Base-by-base conservation (phyloP, 306 rosid genomes). In the Prunus padus region DNA sequence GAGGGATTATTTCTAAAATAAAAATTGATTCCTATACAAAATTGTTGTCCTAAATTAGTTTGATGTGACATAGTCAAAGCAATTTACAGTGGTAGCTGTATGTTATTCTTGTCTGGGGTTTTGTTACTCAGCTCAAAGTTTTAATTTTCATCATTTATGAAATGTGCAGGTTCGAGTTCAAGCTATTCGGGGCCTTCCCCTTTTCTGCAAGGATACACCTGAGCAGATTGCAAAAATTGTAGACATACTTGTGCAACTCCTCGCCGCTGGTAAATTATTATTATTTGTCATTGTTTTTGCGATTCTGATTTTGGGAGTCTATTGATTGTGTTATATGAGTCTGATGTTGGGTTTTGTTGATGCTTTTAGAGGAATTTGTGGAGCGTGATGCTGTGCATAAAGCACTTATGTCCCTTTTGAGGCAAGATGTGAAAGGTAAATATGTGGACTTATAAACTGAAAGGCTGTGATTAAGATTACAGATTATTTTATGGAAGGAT, bases 301-400 rank as follows among this genome's bases (percentile, higher is more conserved):
- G 76, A 23, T 60, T 56, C 66, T 55, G 22, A 44, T 77, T 23
- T 40, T 40, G 25, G 46, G 82, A 65, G 3, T 49, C 23, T 46
- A 23, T 40, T 23, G 75, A 65, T 46, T 60, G 47, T 62, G 22
- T 50, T 42, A 64, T 83, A 33, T 59, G 72, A 73, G 76, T 83
- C 84, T 86, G 81, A 90, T 75, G 15, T 74, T 73, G 37, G 70
- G 55, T 0, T 73, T 33, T 14, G 37, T 68, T 44, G 67, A 80
- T 86, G 28, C 65, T 72, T 76, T 67, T 76, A 95, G 99, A 92
- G 83, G 99, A 95, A 81, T 95, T 95, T 72, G 97, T 95, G 89
- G 99, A 90, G 89, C 97, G 99, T 40, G 99, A 95, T 82, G 97
- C 97, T 12, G 99, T 92, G 60, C 96, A 92, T 73, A 95, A 92